phyloP scores from a whole-genome alignment of 2,329 filamentous ascomycete species.

The Calonectria pseudoreteaudii region DNA sequence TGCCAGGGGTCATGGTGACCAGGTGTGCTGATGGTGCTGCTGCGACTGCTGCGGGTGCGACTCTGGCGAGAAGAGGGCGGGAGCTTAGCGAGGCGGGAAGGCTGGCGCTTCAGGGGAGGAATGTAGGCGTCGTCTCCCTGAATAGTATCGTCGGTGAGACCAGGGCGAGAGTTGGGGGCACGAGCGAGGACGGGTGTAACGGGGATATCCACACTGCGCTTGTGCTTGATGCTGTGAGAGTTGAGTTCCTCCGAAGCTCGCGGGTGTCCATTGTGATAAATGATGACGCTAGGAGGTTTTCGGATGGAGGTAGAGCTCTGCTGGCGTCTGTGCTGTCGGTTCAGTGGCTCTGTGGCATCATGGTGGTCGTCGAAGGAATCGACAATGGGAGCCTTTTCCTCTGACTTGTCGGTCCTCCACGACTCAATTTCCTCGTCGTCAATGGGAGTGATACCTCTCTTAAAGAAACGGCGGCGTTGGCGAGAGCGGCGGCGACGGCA shows the following conservation, averaged over 20 bases:
- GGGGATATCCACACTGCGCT: constrained; percentile 60
- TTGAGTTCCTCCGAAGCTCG: constrained; percentile 46
- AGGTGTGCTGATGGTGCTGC: constrained; percentile 55
- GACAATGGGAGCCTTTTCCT: constrained; percentile 47
- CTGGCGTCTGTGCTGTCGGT: constrained; percentile 40
- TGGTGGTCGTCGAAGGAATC: constrained; percentile 19
- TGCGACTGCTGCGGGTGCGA: constrained; percentile 59
- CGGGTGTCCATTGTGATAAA: constrained; percentile 57
- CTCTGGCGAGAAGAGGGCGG: constrained; percentile 51
- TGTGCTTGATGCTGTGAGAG: constrained; percentile 47
- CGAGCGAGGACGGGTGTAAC: constrained; percentile 65
- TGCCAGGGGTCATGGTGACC: constrained; percentile 57
- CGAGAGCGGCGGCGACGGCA: constrained; percentile 56
- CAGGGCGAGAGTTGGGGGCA: constrained; percentile 72
- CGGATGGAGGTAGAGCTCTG: constrained; percentile 51
- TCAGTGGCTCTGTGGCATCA: background rate
- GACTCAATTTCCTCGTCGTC: constrained; percentile 75
- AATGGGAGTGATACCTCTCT: constrained; percentile 70
- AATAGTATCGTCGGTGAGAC: constrained; percentile 71
- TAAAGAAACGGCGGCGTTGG: constrained; percentile 56
- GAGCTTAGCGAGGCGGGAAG: constrained; percentile 65
- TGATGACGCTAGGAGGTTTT: constrained; percentile 65
- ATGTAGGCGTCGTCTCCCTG: constrained; percentile 72
- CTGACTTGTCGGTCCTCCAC: constrained; percentile 62
- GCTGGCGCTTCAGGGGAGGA: constrained; percentile 62